Evolutionary conservation across 192 early-diverging fungal species (phyloP).

Genomic region (Chytriomyces hyalinus): DNA sequence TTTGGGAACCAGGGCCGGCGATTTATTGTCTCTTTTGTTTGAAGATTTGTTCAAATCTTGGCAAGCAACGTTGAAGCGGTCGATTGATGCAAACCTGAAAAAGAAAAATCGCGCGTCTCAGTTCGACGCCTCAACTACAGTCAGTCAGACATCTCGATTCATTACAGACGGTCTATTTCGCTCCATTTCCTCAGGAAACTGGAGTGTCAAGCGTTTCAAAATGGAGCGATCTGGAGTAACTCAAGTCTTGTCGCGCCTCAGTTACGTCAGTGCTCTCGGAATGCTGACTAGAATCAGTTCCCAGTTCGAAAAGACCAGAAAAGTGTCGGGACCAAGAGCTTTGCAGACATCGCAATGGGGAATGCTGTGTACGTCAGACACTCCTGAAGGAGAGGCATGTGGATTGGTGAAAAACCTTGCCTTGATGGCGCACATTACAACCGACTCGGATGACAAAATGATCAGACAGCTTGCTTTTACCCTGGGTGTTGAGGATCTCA

Average conservation of each 20-base stretch:
- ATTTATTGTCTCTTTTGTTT: constrained; percentile 90
- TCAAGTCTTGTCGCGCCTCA: constrained; percentile 90
- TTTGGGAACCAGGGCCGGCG: constrained; percentile 75
- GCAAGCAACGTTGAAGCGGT: constrained; percentile 83
- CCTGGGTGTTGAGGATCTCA: constrained; percentile 92
- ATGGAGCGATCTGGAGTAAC: constrained; percentile 99
- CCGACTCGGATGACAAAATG: constrained; percentile 84
- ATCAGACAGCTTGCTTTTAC: constrained; percentile 78
- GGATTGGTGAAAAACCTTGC: constrained; percentile 97
- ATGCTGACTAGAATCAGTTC: constrained; percentile 97
- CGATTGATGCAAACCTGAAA: constrained; percentile 90
- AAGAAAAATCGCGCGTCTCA: constrained; percentile 83
- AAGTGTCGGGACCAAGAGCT: constrained; percentile 94
- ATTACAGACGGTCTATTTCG: constrained; percentile 93
- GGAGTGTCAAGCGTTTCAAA: constrained; percentile 98
- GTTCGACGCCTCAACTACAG: constrained; percentile 74
- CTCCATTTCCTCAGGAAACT: constrained; percentile 96
- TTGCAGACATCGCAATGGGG: constrained; percentile 98
- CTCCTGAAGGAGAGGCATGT: constrained; percentile 98
- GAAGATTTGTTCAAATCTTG: constrained; percentile 98
- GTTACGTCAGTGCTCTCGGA: constrained; percentile 92
- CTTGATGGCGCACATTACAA: constrained; percentile 98
- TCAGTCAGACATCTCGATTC: constrained; percentile 59
- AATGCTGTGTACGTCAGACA: constrained; percentile 96
- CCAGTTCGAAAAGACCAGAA: constrained; percentile 98